phyloP scores from a whole-genome alignment of 768 basidiomycete species.

The Rhodosporidiobolus odoratus region DNA sequence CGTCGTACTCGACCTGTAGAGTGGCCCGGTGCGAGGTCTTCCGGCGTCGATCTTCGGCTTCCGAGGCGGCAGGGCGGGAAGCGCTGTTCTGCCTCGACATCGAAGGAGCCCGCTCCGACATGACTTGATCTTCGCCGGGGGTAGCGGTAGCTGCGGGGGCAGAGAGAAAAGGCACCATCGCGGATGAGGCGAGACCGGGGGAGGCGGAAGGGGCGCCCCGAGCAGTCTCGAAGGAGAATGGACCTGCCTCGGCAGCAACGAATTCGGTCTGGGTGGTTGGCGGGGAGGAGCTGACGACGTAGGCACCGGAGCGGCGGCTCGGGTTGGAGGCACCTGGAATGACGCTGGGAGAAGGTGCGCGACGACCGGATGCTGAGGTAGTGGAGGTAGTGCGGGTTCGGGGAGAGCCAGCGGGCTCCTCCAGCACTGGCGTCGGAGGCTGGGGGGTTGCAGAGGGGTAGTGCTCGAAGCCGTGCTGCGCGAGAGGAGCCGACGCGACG shows the following conservation, averaged over 20 bases:
- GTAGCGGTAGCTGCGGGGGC: background rate
- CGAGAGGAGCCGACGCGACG: background rate
- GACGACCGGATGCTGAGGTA: background rate
- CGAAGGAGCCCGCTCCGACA: constrained; percentile 13
- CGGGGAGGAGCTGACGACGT: constrained; percentile 23
- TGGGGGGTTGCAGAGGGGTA: constrained; percentile 14
- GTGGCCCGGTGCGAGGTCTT: constrained; percentile 69
- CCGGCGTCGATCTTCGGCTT: constrained; percentile 45
- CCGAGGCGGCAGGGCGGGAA: background rate
- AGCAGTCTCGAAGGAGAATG: constrained; percentile 35
- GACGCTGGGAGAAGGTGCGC: background rate
- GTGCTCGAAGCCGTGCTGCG: constrained; percentile 26
- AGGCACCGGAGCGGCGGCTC: constrained; percentile 20
- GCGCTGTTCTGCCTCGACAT: constrained; percentile 3
- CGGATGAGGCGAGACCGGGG: background rate
- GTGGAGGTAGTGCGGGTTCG: constrained; percentile 24
- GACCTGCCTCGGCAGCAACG: constrained; percentile 30
- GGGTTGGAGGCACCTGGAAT: constrained; percentile 2
- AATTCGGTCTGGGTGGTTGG: constrained; percentile 29
- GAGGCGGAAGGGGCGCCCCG: background rate
- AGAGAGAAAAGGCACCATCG: constrained; percentile 31
- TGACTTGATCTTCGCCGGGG: constrained; percentile 14
- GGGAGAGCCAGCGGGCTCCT: constrained; percentile 16
- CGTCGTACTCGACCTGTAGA: constrained; percentile 90
- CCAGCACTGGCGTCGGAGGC: constrained; percentile 5